Percentiles rank a stretch among this genome's conserved stretches.
phyloP scores from a whole-genome alignment of 1,284 basidiomycete species.

The Rhodotorula sp. region DNA sequence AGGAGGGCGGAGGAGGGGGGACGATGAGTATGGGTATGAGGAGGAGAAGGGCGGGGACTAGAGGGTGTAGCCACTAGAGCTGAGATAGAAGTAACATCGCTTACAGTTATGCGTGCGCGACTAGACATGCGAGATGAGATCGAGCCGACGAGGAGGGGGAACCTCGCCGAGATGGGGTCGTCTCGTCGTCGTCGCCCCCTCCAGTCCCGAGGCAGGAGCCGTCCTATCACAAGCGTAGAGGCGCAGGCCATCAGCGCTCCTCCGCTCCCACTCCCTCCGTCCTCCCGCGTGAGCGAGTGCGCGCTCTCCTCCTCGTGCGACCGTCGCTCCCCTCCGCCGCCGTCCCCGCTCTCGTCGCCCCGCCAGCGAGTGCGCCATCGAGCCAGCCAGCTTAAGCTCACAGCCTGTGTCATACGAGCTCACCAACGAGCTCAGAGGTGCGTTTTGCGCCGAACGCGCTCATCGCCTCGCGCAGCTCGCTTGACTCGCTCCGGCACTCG shows the following conservation, averaged over 20 bases:
- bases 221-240: not conserved
- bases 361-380: too few relatives aligned
- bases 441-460: not conserved
- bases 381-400: too few relatives aligned
- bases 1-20: slow-evolving; percentile 1
- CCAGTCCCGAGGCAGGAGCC: not conserved
- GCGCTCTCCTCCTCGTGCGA: too few relatives aligned
- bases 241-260: not conserved
- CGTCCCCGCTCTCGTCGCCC: too few relatives aligned
- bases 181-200: too few relatives aligned
- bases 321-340: not conserved
- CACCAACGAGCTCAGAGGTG: not conserved
- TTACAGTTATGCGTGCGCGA: too few relatives aligned
- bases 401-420: too few relatives aligned
- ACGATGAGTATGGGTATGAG: slow-evolving; percentile 29
- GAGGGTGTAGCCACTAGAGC: not conserved
- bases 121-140: too few relatives aligned
- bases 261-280: not conserved
- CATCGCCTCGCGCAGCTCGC: not conserved
- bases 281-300: too few relatives aligned
- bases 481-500: not conserved
- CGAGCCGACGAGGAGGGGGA: too few relatives aligned
- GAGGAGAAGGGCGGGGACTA: not conserved
- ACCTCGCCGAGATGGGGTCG: too few relatives aligned
- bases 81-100: too few relatives aligned